Conservation (phyloP, 768 basidiomycete genomes). For the Collybia sordida region DNA sequence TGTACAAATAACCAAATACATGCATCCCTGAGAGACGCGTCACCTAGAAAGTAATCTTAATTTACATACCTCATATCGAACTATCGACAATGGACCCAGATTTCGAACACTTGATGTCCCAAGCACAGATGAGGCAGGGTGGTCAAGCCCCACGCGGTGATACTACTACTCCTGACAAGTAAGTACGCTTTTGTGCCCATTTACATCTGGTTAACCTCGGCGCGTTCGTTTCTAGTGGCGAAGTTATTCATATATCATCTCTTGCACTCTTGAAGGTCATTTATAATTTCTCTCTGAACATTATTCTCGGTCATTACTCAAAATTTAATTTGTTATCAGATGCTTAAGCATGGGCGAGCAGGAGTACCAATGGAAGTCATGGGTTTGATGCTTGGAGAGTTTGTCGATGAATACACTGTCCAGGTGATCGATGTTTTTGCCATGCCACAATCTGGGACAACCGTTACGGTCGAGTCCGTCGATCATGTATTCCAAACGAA, state of each 20-base stretch:
- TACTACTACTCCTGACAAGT: constrained; percentile 75
- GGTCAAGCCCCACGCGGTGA: constrained; percentile 45
- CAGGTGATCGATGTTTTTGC: constrained; percentile 97
- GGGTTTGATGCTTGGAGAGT: constrained; percentile 97
- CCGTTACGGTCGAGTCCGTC: constrained; percentile 95
- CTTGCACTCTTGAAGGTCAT: constrained; percentile 92
- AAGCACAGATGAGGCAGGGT: constrained; percentile 41
- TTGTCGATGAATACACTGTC: constrained; percentile 96
- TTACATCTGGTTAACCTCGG: constrained; percentile 1
- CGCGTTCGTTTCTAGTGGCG: constrained; percentile 55
- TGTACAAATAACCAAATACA: constrained; percentile 26
- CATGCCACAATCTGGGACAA: constrained; percentile 98
- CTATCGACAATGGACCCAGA: constrained; percentile 42
- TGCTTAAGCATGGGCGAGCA: constrained; percentile 98
- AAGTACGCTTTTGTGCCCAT: constrained; percentile 16
- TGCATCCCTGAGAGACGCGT: constrained; percentile 40
- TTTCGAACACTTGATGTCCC: constrained; percentile 50
- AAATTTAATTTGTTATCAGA: constrained; percentile 47
- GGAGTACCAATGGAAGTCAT: constrained; percentile 99
- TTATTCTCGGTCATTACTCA: background rate
- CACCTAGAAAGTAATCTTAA: constrained; percentile 26
- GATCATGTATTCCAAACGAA: constrained; percentile 98
- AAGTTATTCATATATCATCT: constrained; percentile 96
- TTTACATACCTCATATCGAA: constrained; percentile 9
- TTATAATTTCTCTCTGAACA: too few relatives aligned